Evolutionary conservation across 2,329 filamentous ascomycete species (phyloP).

Genomic region (Tolypocladium tundrense): DNA sequence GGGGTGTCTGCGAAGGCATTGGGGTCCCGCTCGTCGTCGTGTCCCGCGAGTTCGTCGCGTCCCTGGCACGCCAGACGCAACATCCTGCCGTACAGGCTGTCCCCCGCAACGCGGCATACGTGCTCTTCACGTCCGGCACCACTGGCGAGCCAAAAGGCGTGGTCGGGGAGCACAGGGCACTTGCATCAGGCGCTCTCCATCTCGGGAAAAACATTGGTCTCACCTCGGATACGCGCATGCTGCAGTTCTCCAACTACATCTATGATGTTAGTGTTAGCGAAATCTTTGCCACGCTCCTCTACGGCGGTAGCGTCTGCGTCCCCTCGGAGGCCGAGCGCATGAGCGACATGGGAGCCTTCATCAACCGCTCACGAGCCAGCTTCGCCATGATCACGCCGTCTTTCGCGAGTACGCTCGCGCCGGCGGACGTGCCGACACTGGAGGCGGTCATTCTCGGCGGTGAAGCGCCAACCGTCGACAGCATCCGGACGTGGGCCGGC

Average conservation of each 20-base stretch:
- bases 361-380: neutral
- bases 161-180: no score
- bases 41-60: no score
- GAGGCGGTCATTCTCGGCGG: constrained; percentile 12
- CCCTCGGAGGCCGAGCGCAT: constrained; percentile 4
- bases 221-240: no score
- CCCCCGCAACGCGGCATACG: no score
- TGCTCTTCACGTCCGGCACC: no score
- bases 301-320: constrained; percentile 3
- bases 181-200: constrained; percentile 33
- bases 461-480: constrained; percentile 25
- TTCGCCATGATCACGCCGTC: neutral
- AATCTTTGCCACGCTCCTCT: neutral
- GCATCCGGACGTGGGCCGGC: constrained; percentile 7
- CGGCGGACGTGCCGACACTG: neutral
- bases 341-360: neutral
- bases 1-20: no score
- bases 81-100: no score
- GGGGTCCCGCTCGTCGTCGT: no score
- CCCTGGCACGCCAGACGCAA: no score
- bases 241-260: no score
- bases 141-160: no score
- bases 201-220: constrained; percentile 31
- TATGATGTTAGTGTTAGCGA: no score
- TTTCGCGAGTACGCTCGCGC: neutral